Conservation (phyloP, 2,329 filamentous ascomycete genomes). For the Clonostachys byssicola region DNA sequence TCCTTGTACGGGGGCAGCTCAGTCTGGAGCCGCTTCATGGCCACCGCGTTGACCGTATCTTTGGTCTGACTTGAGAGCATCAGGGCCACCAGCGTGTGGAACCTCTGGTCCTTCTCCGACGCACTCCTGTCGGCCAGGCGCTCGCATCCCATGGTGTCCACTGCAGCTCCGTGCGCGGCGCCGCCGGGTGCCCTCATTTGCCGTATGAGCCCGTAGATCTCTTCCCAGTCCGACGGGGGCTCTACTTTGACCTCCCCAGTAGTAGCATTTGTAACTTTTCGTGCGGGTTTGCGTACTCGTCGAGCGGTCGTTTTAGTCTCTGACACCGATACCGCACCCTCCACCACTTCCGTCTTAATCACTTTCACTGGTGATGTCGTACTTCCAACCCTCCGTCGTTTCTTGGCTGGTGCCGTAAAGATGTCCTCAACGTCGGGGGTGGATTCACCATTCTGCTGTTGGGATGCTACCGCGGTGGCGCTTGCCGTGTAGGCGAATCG, state of each 20-base stretch:
- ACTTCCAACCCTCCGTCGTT: constrained; percentile 17
- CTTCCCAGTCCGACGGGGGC: constrained; percentile 80
- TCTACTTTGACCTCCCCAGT: constrained; percentile 33
- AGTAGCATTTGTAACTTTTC: constrained; percentile 31
- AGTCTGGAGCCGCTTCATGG: constrained; percentile 74
- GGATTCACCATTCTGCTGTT: constrained; percentile 5
- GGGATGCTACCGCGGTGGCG: constrained; percentile 11
- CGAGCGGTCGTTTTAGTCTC: constrained; percentile 15
- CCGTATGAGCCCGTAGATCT: constrained; percentile 72
- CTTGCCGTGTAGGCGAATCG: constrained; percentile 33
- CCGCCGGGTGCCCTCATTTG: constrained; percentile 64
- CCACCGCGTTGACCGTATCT: constrained; percentile 82
- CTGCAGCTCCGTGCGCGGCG: constrained; percentile 68
- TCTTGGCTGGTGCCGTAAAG: constrained; percentile 23
- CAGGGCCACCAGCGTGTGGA: constrained; percentile 81
- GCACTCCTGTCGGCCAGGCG: constrained; percentile 55
- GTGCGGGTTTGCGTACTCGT: constrained; percentile 40
- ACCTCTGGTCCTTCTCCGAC: constrained; percentile 57
- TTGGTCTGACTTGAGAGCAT: constrained; percentile 95
- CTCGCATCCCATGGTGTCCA: constrained; percentile 97
- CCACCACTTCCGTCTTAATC: constrained; percentile 33
- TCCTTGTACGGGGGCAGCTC: constrained; percentile 55
- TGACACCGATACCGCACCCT: constrained; percentile 10
- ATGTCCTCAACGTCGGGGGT: constrained; percentile 54
- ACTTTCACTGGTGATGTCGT: constrained; percentile 2